Evolutionary conservation across 495 filamentous ascomycete genomes (phyloP), one percentile per base, ranked within the genome.

Genomic region (Annulohypoxylon stygium): DNA sequence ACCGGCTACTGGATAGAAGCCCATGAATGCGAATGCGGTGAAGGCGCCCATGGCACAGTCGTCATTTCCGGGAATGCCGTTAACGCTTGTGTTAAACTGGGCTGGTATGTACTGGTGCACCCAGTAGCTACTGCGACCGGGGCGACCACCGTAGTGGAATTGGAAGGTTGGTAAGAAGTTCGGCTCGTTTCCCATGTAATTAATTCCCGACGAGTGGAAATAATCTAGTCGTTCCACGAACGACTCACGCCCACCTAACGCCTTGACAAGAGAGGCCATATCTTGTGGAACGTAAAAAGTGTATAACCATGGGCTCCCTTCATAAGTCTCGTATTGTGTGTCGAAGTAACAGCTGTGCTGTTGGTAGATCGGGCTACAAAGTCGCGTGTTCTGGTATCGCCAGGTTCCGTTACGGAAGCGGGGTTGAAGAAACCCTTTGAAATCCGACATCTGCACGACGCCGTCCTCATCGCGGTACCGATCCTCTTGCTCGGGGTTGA

Each of bases 11-110:
- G 92, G 92, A 77, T 91, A 94, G 1, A 93, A 84, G 0, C 92
- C 92, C 78, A 92, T 87, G 85, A 91, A 90, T 39, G 86, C 87
- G 39, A 93, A 87, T 0, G 88, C 88, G 4, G 86, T 83, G 69
- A 93, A 93, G 2, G 90, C 88, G 8, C 91, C 92, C 90, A 93
- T 92, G 16, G 91, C 90, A 59, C 88, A 90, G 78, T 93, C 91
- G 67, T 93, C 91, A 77, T 93, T 93, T 0, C 91, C 91, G 2
- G 91, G 91, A 36, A 94, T 88, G 3, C 92, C 91, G 61, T 82
- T 83, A 7, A 86, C 73, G 2, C 85, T 87, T 3, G 85, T 85
- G 77, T 91, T 89, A 80, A 93, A 93, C 61, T 86, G 86, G 0
- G 82, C 82, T 0, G 92, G 91, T 67, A 94, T 90, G 76, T 93